Conservation (phyloP, 2,329 filamentous ascomycete genomes). For the Ophiostoma himal-ulmi region DNA sequence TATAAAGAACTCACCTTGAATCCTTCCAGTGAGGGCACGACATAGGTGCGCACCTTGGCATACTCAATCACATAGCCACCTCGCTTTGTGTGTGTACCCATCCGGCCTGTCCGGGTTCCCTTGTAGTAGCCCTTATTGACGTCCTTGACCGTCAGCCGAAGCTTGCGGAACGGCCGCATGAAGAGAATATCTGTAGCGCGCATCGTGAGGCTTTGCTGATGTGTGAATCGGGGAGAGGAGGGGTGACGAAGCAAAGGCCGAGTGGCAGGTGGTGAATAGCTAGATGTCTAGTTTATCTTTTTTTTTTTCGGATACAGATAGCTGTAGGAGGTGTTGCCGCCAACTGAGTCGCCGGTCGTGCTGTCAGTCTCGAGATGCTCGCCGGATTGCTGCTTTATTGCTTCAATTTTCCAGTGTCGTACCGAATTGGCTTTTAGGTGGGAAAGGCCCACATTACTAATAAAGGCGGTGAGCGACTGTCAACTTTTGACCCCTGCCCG, state of each 20-base stretch:
- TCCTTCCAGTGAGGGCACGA: conserved; percentile 59
- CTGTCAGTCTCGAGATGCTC: background rate
- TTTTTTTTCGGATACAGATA: background rate
- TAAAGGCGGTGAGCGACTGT: background rate
- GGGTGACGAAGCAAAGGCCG: background rate
- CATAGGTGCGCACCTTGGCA: conserved; percentile 84
- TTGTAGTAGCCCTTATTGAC: conserved; percentile 95
- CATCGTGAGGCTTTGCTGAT: conserved; percentile 40
- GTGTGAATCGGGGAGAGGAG: background rate
- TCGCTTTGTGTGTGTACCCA: conserved; percentile 77
- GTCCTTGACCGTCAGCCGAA: conserved; percentile 84
- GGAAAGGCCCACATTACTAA: conserved; percentile 2
- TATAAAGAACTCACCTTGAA: conserved; percentile 56
- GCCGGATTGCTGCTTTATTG: background rate
- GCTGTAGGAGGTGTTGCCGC: background rate
- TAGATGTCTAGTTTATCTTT: background rate
- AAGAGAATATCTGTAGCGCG: conserved; percentile 59
- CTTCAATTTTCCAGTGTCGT: conserved; percentile 13
- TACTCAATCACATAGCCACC: conserved; percentile 82
- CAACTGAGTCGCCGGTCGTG: background rate
- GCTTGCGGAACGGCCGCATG: conserved; percentile 63
- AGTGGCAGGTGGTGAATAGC: background rate
- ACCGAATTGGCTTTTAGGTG: background rate
- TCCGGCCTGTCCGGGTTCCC: conserved; percentile 80
- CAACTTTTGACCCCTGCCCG: background rate